phyloP scores from a whole-genome alignment of 306 rosid species.

The Argentina anserina region DNA sequence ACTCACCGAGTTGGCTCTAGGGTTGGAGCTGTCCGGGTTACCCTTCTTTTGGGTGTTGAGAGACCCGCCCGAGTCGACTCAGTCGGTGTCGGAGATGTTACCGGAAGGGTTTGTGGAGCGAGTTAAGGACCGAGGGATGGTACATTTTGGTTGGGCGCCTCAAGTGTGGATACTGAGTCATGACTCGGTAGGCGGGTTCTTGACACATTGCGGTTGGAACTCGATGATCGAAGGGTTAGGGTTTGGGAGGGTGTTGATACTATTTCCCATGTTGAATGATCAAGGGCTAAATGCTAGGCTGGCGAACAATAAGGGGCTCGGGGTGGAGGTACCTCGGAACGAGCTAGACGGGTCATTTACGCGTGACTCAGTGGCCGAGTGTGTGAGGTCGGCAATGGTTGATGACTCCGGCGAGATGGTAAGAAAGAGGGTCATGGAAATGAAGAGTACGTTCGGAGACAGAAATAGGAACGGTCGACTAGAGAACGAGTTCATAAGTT shows the following conservation, averaged over 20 bases:
- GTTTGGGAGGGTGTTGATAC: constrained; percentile 34
- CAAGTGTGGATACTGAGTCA: constrained; percentile 38
- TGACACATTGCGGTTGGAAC: constrained; percentile 53
- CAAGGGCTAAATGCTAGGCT: constrained; percentile 45
- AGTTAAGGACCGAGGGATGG: constrained; percentile 26
- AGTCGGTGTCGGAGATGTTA: constrained; percentile 23
- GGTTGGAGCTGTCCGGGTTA: constrained; percentile 31
- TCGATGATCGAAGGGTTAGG: constrained; percentile 46
- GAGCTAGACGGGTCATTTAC: constrained; percentile 40
- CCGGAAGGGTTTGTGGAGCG: constrained; percentile 38
- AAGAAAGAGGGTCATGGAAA: constrained; percentile 21
- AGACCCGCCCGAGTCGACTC: constrained; percentile 17
- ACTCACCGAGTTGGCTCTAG: constrained; percentile 38
- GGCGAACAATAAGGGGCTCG: constrained; percentile 26
- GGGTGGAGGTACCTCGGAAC: constrained; percentile 34
- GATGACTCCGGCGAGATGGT: constrained; percentile 23
- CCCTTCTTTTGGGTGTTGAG: constrained; percentile 43
- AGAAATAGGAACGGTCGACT: background rate
- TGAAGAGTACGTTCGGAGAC: constrained; percentile 34
- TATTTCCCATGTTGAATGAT: constrained; percentile 36
- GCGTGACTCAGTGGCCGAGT: constrained; percentile 32
- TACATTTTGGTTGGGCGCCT: constrained; percentile 38
- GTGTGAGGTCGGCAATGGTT: constrained; percentile 37
- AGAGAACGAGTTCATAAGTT: constrained; percentile 16
- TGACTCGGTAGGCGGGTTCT: constrained; percentile 37